Conservation (phyloP, 345 rosid genomes). For the Passiflora organensis region DNA sequence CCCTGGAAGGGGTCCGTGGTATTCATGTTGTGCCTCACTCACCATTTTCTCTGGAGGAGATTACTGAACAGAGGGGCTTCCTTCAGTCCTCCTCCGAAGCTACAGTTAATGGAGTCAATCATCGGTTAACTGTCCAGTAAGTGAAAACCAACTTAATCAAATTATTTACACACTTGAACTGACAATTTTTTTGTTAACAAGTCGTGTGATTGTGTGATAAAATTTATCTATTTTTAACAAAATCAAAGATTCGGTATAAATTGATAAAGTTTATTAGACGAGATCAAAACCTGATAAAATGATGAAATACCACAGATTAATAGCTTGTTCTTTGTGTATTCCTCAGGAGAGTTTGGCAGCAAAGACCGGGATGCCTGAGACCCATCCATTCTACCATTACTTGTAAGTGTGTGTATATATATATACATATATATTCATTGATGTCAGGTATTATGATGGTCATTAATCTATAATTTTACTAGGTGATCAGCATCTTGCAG, state of each 20-base stretch:
- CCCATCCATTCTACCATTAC: slow-evolving; percentile 36
- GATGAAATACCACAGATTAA: background rate
- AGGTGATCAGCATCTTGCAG: slow-evolving; percentile 68
- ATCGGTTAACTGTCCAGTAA: slow-evolving; percentile 57
- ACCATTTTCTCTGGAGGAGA: slow-evolving; percentile 51
- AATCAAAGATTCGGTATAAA: no score
- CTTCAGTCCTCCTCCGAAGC: slow-evolving; percentile 32
- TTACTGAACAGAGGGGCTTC: slow-evolving; percentile 41
- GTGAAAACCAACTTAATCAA: slow-evolving; percentile 17
- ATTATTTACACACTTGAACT: no score
- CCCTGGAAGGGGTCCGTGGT: slow-evolving; percentile 73
- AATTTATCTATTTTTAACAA: no score
- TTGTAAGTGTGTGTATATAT: no score
- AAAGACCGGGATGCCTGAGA: slow-evolving; percentile 84
- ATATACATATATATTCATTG: no score
- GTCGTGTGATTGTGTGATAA: no score
- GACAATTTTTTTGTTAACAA: no score
- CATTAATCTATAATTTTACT: slow-evolving; percentile 5
- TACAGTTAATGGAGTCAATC: slow-evolving; percentile 41
- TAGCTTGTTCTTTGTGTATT: slow-evolving; percentile 13
- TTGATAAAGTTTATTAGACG: no score
- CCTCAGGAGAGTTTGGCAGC: slow-evolving; percentile 80
- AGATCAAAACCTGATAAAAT: no score
- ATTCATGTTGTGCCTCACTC: slow-evolving; percentile 66
- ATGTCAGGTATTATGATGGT: no score